Conservation (phyloP, 371 early-diverging fungal species). For the Fennellomyces sp. region DNA sequence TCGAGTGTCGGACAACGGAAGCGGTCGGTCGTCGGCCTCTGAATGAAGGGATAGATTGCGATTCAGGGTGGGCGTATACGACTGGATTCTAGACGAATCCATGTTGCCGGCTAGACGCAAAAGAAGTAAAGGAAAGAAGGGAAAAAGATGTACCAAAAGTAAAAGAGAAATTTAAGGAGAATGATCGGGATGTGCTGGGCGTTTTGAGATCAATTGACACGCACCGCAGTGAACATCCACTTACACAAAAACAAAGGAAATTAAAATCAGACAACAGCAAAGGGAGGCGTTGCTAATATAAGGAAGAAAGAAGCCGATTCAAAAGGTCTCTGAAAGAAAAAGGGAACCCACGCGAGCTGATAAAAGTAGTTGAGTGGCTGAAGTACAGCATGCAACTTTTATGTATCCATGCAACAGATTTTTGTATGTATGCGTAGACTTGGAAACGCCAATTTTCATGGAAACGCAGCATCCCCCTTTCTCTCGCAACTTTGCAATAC, state of each 20-base stretch:
- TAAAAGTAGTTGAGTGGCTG: constrained; percentile 5
- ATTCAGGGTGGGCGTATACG: background rate
- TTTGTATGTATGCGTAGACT: too few relatives aligned
- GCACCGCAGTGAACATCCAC: background rate
- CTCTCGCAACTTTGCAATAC: background rate
- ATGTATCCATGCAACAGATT: constrained; percentile 2
- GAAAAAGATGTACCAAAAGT: background rate
- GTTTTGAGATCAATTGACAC: constrained; percentile 6
- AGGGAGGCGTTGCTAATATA: background rate
- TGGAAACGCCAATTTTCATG: too few relatives aligned
- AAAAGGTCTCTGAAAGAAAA: constrained; percentile 4
- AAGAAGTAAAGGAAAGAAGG: constrained; percentile 2
- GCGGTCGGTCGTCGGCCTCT: constrained; percentile 1
- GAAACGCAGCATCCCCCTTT: too few relatives aligned
- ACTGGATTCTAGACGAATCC: constrained; percentile 10
- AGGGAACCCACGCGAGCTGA: constrained; percentile 13
- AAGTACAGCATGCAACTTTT: background rate
- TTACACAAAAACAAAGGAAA: background rate
- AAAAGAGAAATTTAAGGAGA: constrained; percentile 9
- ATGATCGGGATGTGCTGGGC: background rate
- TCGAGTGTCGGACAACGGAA: background rate
- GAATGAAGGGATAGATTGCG: background rate
- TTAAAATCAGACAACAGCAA: background rate
- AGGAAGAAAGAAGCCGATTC: background rate
- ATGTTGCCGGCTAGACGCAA: background rate